Percentiles rank a stretch among this genome's conserved stretches.
Evolutionary conservation across 139 green algal species (phyloP).

Genomic region (Chlorella sp.): DNA sequence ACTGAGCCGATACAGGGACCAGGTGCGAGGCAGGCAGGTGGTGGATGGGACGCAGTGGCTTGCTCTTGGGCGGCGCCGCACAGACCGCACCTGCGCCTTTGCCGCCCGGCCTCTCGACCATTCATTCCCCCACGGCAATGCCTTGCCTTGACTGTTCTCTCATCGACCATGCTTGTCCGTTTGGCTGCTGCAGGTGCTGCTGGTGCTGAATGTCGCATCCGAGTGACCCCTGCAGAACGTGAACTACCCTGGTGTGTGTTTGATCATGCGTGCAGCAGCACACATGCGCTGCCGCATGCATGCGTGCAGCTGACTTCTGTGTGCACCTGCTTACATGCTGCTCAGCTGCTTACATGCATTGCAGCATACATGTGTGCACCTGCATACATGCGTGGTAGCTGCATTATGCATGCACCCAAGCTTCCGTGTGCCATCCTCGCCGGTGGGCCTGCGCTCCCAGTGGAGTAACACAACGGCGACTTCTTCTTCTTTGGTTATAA

Average conservation of each 20-base stretch:
- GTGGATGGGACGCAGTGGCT: not conserved
- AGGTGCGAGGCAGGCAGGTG: slow-evolving; percentile 19
- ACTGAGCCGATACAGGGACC: slow-evolving; percentile 50
- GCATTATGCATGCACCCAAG: no score
- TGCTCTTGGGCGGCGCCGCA: not conserved
- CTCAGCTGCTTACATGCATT: no score
- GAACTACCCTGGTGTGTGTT: slow-evolving; percentile 65
- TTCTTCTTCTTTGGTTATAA: no score
- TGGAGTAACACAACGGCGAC: no score
- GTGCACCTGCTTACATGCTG: not conserved
- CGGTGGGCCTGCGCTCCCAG: no score
- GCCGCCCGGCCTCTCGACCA: not conserved
- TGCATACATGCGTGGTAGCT: no score
- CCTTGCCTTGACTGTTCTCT: not conserved
- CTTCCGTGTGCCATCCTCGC: not conserved
- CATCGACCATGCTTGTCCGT: not conserved
- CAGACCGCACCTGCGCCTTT: not conserved
- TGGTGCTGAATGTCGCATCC: slow-evolving; percentile 82
- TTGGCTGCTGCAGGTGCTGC: slow-evolving; percentile 57
- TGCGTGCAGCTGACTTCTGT: not conserved
- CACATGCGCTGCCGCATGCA: no score
- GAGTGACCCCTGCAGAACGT: slow-evolving; percentile 80
- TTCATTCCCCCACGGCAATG: not conserved
- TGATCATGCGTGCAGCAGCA: not conserved
- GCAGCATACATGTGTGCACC: no score